These are phyloP conservation scores for Leptodontidium sp. DNA, from an alignment of 2,329 filamentous ascomycete genomes.

Conservation along the genomic window DNA sequence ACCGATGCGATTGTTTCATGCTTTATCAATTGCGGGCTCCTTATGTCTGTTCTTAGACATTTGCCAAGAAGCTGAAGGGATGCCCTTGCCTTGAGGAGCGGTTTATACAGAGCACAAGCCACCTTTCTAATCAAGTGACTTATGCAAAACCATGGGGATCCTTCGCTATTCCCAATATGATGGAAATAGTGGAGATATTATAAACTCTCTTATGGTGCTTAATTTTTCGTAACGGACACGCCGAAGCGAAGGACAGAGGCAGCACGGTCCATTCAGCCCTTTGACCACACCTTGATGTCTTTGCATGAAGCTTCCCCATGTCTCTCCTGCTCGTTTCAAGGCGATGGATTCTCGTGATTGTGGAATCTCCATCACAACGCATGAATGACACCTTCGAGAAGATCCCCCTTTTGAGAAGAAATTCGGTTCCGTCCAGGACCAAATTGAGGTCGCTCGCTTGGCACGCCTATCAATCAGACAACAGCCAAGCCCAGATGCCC, in stretches of 20 bases:
- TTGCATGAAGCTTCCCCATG: constrained; percentile 1
- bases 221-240: background rate
- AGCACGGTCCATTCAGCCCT: constrained; percentile 11
- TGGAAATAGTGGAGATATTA: background rate
- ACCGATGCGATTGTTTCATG: background rate
- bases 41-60: background rate
- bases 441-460: background rate
- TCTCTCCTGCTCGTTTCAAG: background rate
- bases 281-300: constrained; percentile 1
- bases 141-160: constrained; percentile 1
- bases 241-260: background rate
- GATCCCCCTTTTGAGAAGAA: background rate
- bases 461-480: background rate
- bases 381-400: background rate
- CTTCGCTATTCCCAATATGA: background rate
- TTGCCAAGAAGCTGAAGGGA: background rate
- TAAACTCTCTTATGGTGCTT: background rate
- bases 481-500: background rate
- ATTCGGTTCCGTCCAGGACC: background rate
- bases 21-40: too few species aligned
- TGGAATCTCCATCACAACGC: background rate
- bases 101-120: too few species aligned
- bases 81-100: too few species aligned
- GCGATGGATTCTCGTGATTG: background rate
- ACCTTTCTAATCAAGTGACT: background rate